phyloP scores from a whole-genome alignment of 1,284 basidiomycete species.

The Uromyces viciae-fabae region DNA sequence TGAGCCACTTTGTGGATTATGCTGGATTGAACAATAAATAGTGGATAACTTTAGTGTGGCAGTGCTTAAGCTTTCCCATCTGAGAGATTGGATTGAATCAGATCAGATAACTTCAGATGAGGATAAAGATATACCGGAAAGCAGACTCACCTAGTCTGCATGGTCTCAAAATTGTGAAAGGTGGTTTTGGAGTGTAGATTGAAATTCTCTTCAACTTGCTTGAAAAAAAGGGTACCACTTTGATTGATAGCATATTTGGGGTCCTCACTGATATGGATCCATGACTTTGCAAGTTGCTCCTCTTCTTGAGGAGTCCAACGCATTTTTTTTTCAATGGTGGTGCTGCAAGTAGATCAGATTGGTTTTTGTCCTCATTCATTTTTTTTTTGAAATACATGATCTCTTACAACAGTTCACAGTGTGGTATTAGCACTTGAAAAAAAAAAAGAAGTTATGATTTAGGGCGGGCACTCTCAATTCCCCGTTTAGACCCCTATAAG shows the following conservation, averaged over 20 bases:
- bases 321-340: neutral
- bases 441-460: no score
- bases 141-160: neutral
- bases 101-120: neutral
- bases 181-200: neutral
- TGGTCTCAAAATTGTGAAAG: neutral
- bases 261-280: conserved; percentile 4
- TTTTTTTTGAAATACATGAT: no score
- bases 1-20: neutral
- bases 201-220: neutral
- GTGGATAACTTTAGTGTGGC: neutral
- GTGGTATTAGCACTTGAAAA: no score
- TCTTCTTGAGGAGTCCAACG: conserved; percentile 4
- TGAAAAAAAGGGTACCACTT: neutral
- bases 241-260: neutral
- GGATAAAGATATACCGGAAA: neutral
- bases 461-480: no score
- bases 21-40: neutral
- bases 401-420: no score
- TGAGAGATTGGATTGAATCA: neutral
- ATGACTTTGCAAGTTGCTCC: neutral
- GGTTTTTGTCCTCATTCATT: no score
- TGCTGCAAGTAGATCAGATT: neutral
- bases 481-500: no score
- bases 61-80: neutral